Conservation (phyloP, 768 basidiomycete species). For the Rhodosporidiobolus sp. region DNA sequence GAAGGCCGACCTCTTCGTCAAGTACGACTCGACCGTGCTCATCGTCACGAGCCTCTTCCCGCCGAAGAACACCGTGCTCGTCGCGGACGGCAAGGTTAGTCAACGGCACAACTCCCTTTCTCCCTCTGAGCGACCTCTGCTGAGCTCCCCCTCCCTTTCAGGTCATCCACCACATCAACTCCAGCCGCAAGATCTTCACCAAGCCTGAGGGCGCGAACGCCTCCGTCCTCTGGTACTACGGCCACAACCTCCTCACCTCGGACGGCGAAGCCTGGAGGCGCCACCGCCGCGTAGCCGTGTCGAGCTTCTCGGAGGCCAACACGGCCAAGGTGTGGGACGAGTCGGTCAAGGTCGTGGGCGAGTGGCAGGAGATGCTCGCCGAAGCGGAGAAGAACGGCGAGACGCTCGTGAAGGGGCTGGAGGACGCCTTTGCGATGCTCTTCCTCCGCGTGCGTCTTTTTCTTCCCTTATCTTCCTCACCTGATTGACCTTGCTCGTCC, state of each 20-base stretch:
- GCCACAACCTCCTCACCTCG: conserved; percentile 62
- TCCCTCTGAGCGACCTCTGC: no score
- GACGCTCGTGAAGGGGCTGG: conserved; percentile 12
- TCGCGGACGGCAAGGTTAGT: conserved; percentile 15
- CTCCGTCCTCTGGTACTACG: conserved; percentile 54
- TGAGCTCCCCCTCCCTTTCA: neutral
- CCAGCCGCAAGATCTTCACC: conserved; percentile 3
- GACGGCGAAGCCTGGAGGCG: conserved; percentile 69
- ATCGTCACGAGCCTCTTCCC: conserved; percentile 13
- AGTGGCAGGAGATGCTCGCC: conserved; percentile 34
- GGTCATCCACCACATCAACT: conserved; percentile 19
- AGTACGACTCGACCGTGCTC: conserved; percentile 23
- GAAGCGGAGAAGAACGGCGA: neutral
- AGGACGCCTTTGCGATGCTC: conserved; percentile 17
- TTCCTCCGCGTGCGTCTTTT: conserved; percentile 30
- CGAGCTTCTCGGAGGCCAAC: conserved; percentile 59
- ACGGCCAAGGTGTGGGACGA: conserved; percentile 37
- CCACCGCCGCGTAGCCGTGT: conserved; percentile 62
- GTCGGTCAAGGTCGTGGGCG: conserved; percentile 21
- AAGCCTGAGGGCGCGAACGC: conserved; percentile 5
- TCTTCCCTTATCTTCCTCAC: neutral
- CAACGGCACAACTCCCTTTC: neutral
- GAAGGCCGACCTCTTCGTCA: conserved; percentile 11
- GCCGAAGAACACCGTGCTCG: neutral
- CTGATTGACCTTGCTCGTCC: neutral